Percentiles rank a stretch among this genome's conserved stretches.
phyloP scores from a whole-genome alignment of 331 rosid genomes.

The Saraca asoca region DNA sequence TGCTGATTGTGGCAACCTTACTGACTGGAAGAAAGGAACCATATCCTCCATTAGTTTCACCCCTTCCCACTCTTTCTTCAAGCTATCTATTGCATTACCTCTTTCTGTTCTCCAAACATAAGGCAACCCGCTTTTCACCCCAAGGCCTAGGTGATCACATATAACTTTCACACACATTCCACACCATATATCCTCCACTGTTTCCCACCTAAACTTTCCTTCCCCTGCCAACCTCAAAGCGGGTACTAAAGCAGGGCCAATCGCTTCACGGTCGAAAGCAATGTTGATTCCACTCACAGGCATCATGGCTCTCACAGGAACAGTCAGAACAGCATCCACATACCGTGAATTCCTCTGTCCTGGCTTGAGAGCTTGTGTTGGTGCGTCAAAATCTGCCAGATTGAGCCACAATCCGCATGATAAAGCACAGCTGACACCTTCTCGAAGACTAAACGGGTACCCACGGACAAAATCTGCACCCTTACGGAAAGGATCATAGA shows the following conservation, averaged over 20 bases:
- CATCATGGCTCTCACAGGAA: conserved; percentile 73
- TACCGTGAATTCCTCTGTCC: conserved; percentile 61
- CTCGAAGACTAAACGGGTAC: conserved; percentile 92
- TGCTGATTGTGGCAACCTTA: conserved; percentile 65
- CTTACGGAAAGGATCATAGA: conserved; percentile 84
- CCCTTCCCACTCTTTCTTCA: conserved; percentile 99
- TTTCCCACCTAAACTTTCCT: conserved; percentile 96
- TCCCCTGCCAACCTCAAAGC: conserved; percentile 80
- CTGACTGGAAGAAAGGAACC: conserved; percentile 91
- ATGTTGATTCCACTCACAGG: conserved; percentile 93
- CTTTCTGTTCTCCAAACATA: conserved; percentile 89
- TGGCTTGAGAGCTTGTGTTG: conserved; percentile 93
- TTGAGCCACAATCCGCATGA: conserved; percentile 98
- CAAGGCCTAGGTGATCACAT: conserved; percentile 80
- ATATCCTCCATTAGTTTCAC: conserved; percentile 94
- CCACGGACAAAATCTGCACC: conserved; percentile 99
- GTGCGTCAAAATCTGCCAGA: conserved; percentile 90
- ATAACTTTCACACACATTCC: conserved; percentile 91
- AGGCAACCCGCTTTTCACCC: conserved; percentile 90
- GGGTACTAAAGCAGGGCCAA: conserved; percentile 87
- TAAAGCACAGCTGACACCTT: conserved; percentile 77
- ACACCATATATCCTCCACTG: conserved; percentile 92
- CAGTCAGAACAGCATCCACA: conserved; percentile 93
- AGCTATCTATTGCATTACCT: conserved; percentile 80
- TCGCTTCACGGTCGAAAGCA: conserved; percentile 76